A percentile compares a stretch with the other conserved stretches of the same genome.
Conservation (phyloP, 1,139 yeast species). For the Nakaseomyces bracarensis region DNA sequence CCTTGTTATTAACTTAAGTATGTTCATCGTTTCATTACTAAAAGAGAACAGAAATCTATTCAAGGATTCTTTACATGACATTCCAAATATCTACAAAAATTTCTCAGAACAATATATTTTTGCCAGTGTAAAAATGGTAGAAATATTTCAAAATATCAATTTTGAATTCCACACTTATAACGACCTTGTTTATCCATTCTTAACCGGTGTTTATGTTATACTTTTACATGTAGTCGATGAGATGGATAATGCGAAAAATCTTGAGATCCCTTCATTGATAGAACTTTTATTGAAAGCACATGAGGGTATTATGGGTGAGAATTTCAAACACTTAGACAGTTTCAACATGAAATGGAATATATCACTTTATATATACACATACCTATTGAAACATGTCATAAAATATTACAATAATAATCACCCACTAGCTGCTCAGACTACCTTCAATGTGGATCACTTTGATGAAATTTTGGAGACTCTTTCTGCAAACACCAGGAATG, state of each 20-base stretch:
- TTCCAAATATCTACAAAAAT: slow-evolving; percentile 13
- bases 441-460: slow-evolving; percentile 9
- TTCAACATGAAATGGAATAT: slow-evolving; percentile 20
- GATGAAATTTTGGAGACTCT: slow-evolving; percentile 13
- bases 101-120: slow-evolving; percentile 14
- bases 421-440: neutral
- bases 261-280: slow-evolving; percentile 13
- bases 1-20: slow-evolving; percentile 15
- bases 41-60: slow-evolving; percentile 17
- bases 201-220: slow-evolving; percentile 19
- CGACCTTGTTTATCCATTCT: slow-evolving; percentile 18
- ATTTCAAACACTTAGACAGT: slow-evolving; percentile 10
- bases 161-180: slow-evolving; percentile 20
- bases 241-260: slow-evolving; percentile 12
- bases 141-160: slow-evolving; percentile 16
- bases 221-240: slow-evolving; percentile 17
- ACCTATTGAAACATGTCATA: slow-evolving; percentile 15
- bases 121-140: slow-evolving; percentile 15
- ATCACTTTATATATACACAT: slow-evolving; percentile 17
- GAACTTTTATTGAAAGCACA: slow-evolving; percentile 15
- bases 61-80: slow-evolving; percentile 13
- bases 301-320: slow-evolving; percentile 16
- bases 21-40: slow-evolving; percentile 18
- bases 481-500: slow-evolving; percentile 10
- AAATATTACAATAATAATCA: slow-evolving; percentile 10